Base-by-base conservation (phyloP, 2,329 filamentous ascomycete genomes). In the Drechmeria coniospora region DNA sequence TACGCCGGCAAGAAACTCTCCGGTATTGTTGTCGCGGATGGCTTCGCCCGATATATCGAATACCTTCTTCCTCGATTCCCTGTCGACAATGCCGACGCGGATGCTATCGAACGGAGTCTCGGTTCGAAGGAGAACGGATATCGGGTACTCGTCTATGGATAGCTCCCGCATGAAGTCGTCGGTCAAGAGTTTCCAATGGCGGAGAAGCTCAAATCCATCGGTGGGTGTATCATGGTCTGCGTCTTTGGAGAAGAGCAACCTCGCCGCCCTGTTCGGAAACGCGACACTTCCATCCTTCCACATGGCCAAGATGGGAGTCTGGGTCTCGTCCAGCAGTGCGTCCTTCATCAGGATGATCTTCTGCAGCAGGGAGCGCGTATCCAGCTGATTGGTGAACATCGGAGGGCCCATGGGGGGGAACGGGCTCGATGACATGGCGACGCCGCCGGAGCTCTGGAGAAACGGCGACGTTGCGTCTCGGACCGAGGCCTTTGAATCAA, bases 271-370 rank as follows among this genome's bases (percentile, higher is more conserved):
- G 42, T 87, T 87, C 4, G 79, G 74, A 23, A 83, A 73, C 0
- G 70, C 74, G 25, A 83, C 72, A 26, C 69, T 77, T 29, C 77
- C 71, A 37, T 87, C 80, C 43, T 75, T 78, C 80, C 80, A 86
- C 72, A 84, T 79, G 15, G 77, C 75, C 24, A 84, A 57, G 14
- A 82, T 75, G 0, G 80, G 79, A 44, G 81, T 73, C 34, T 72
- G 67, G 15, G 80, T 79, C 21, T 73, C 79, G 43, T 83, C 78
- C 6, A 87, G 55, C 13, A 86, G 61, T 1, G 79, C 78, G 44
- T 86, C 79, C 47, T 84, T 86, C 56, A 87, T 70, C 27, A 74
- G 60, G 6, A 68, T 71, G 30, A 80, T 69, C 45, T 84, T 87
- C 40, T 80, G 73, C 15, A 83, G 61, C 9, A 78, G 58, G 0